Evolutionary conservation across 305 asterid species (phyloP), one percentile per base, ranked within the genome.

Genomic region (Withania somnifera): DNA sequence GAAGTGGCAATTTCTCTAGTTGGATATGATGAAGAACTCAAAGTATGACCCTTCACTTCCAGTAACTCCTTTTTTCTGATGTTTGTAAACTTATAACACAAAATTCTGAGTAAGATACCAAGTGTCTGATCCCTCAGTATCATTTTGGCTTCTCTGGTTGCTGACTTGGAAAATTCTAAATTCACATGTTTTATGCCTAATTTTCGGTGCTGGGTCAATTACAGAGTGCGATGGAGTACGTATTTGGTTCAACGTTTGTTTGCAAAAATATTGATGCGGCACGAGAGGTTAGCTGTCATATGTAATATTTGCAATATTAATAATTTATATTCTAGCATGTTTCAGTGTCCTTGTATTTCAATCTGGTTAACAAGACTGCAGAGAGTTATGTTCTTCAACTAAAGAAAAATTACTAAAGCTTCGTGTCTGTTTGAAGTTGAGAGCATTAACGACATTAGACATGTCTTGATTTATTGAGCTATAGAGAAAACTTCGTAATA

Each of bases 141-240:
- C n/a, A 6, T 26, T 75, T 26, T n/a, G 45, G 61, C 57, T 75
- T 28, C 61, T 56, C 57, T 47, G 63, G 36, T 34, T 69, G 77
- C 42, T 77, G 20, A 52, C 52, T 58, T 30, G 40, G 45, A 7
- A 32, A 2, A 22, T 56, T 71, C 45, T 40, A 66, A 11, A 45
- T 79, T 24, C 67, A 34, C 17, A 30, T 64, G 22, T 61, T 75
- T 52, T n/a, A 6, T 24, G 50, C 80, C 75, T 86, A 83, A 83
- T 87, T 79, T 63, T 82, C 47, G 36, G 82, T 75, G 78, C 66
- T 87, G 24, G 84, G 52, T 89, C 80, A 69, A 47, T 78, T 89
- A 92, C 97, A 96, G 98, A 88, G 85, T 85, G 98, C 98, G 57
- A 95, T 95, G 97, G 99, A 93, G 84, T 94, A 89, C 67, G 97